These are phyloP conservation scores for Naganishia randhawae DNA, from an alignment of 768 basidiomycete genomes.

Conservation along the genomic window DNA sequence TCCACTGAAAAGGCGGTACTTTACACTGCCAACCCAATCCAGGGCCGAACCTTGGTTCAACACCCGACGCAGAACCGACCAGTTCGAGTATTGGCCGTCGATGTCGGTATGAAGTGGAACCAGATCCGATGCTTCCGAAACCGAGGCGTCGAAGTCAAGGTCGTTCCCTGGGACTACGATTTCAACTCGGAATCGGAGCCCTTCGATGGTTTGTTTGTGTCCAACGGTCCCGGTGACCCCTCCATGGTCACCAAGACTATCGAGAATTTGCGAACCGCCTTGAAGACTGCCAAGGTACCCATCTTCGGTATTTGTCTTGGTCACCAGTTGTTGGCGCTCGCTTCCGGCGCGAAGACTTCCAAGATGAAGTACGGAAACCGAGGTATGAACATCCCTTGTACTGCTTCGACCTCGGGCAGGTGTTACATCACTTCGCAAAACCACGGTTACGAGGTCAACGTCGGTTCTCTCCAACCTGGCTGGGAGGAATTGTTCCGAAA, in stretches of 20 bases:
- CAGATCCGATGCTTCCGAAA: slow-evolving; percentile 93
- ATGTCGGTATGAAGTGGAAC: slow-evolving; percentile 99
- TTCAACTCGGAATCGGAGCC: slow-evolving; percentile 68
- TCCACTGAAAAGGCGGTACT: slow-evolving; percentile 67
- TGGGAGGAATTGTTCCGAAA: slow-evolving; percentile 96
- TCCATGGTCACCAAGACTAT: slow-evolving; percentile 74
- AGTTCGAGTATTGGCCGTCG: slow-evolving; percentile 80
- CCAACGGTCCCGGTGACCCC: slow-evolving; percentile 97
- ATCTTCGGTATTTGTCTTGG: slow-evolving; percentile 99
- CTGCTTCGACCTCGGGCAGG: slow-evolving; percentile 82
- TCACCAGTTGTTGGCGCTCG: slow-evolving; percentile 92
- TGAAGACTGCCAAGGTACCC: slow-evolving; percentile 59
- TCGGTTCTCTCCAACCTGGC: slow-evolving; percentile 66
- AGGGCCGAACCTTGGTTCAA: slow-evolving; percentile 55
- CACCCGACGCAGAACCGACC: slow-evolving; percentile 72
- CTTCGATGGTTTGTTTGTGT: slow-evolving; percentile 92
- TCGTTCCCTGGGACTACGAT: slow-evolving; percentile 96
- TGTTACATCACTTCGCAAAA: slow-evolving; percentile 99
- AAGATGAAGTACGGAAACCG: slow-evolving; percentile 99
- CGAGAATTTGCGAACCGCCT: slow-evolving; percentile 63
- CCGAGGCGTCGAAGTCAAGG: slow-evolving; percentile 91
- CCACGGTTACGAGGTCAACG: slow-evolving; percentile 94
- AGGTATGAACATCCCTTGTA: slow-evolving; percentile 98
- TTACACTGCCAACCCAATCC: slow-evolving; percentile 60
- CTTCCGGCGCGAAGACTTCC: slow-evolving; percentile 85